Base-by-base conservation (phyloP, 495 filamentous ascomycete species). In the Lepraria neglecta region DNA sequence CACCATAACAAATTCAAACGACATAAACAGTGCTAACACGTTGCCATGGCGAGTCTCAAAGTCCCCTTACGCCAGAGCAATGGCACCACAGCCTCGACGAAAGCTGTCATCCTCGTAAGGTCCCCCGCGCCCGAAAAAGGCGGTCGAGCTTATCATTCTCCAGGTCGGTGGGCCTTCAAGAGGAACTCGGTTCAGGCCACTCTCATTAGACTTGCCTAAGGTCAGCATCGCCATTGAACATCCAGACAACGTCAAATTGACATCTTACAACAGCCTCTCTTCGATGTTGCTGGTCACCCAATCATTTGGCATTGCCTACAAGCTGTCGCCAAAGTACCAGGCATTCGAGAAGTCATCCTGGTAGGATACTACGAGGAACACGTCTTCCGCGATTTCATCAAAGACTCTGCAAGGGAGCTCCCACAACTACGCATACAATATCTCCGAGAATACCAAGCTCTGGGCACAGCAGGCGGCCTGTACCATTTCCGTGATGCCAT, bases 401-500 rank as follows among this genome's bases (percentile, higher is more conserved):
- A 96, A 74, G 89, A 95, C 69, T 80, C 90, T 62, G 76, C 84
- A 53, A 83, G 82, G 68, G 87, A 91, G 67, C 95, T 92, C 73
- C 91, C 94, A 54, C 83, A 92, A 67, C 85, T 99, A 67, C 84
- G 87, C 67, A 89, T 97, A 75, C 87, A 89, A 71, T 99, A 99
- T 77, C 85, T 99, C 54, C 90, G 94, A 60, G 94, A 99, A 81
- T 99, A 99, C 80, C 88, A 94, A 72, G 91, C 95, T 44, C 73
- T 99, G 62, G 94, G 94, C 67, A 99, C 94, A 28, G 94, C 94
- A 42, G 94, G 94, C 64, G 94, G 94, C 56, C 81, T 99, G 52
- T 99, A 97, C 82, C 94, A 99, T 79, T 99, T 99, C 83, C 91
- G 94, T 71, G 94, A 99, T 85, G 90, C 90, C 62, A 97, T 99